phyloP scores from a whole-genome alignment of 495 filamentous ascomycete genomes.

The Trichoderma reesei region DNA sequence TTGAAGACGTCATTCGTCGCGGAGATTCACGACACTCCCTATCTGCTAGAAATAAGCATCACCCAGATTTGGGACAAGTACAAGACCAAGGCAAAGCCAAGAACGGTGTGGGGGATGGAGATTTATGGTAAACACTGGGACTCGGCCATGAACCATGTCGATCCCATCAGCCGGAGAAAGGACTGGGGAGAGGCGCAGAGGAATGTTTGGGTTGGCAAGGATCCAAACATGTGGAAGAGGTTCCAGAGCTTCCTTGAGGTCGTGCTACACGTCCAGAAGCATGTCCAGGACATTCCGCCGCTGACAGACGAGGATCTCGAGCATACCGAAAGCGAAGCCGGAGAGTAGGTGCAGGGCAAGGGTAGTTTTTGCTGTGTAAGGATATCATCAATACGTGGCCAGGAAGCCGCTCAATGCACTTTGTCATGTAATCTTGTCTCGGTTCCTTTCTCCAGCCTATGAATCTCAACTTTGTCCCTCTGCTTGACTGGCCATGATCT shows the following conservation, averaged over 20 bases:
- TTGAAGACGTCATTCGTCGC: neutral
- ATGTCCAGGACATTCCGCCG: neutral
- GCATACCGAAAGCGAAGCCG: too few species aligned
- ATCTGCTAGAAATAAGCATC: conserved; percentile 46
- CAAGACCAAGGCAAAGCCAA: neutral
- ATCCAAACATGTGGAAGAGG: neutral
- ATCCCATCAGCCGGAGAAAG: conserved; percentile 19
- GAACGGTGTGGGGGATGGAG: neutral
- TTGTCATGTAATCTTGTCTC: neutral
- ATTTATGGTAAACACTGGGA: conserved; percentile 47
- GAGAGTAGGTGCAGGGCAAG: neutral
- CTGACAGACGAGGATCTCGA: too few species aligned
- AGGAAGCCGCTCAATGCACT: neutral
- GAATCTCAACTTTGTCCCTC: conserved; percentile 13
- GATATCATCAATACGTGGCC: neutral
- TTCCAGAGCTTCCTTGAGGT: conserved; percentile 3
- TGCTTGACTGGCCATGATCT: conserved; percentile 23
- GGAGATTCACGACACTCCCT: conserved; percentile 24
- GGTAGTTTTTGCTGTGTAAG: neutral
- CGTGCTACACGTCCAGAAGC: neutral
- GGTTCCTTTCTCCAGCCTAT: neutral
- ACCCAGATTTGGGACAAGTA: conserved; percentile 38
- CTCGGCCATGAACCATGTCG: conserved; percentile 17
- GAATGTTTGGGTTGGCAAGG: conserved; percentile 37
- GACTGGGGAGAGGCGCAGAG: conserved; percentile 30